Base-by-base conservation (phyloP, 2,329 filamentous ascomycete species). In the Harringtonia aguacate region DNA sequence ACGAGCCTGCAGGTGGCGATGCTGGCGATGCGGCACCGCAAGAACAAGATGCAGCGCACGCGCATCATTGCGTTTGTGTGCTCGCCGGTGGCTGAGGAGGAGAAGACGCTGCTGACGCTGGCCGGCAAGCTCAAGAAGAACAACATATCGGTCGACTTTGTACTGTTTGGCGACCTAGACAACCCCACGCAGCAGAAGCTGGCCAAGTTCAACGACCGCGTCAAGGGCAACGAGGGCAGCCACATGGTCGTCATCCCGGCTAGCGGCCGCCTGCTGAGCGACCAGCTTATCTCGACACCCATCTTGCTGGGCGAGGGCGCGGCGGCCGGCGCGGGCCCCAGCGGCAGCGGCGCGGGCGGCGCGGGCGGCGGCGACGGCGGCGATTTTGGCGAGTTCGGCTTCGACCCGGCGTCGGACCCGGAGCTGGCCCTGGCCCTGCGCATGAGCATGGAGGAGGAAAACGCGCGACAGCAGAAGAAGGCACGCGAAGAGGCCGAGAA, bases 91-190 rank as follows among this genome's bases (percentile, higher is more conserved):
- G 75, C 81, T 49, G 92, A 98, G 59, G 83, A 86, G 51, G 85
- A 95, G 64, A 92, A 92, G 68, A 79, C 84, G 43, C 78, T 98
- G 41, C 77, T 89, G 50, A 86, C 86, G 59, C 75, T 98, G 27
- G 89, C 92, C 36, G 94, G 92, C 72, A 94, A 92, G 70, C 94
- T 97, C 88, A 97, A 97, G 79, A 98, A 98, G 76, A 84, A 83
- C 64, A 90, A 86, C 58, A 86, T 95, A 48, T 86, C 82, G 49
- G 86, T 98, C 59, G 92, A 98, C 64, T 90, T 98, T 58, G 77
- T 98, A 49, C 79, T 90, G 38, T 98, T 98, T 57, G 92, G 92
- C 53, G 90, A 98, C 56, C 75, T 95, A 43, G 86, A 92, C 53
- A 86, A 94, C 53, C 87, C 83, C 50, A 85, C 84, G 44, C 79